Base-by-base conservation (phyloP, 768 basidiomycete genomes). In the Naematelia encephala region DNA sequence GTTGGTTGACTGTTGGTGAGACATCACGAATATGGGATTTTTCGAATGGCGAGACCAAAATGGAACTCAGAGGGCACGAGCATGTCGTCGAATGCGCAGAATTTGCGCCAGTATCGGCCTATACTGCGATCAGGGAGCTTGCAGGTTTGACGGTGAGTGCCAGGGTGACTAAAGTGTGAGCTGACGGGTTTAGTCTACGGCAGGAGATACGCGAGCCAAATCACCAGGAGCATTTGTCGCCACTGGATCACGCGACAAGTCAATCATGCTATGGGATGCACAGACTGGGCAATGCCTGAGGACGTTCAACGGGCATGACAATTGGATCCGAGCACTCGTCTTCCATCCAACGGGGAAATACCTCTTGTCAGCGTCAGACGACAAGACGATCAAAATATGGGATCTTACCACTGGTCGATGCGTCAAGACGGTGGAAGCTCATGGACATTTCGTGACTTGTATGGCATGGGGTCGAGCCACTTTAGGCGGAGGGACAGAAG, bases 261-360 rank as follows among this genome's bases (percentile, higher is more conserved):
- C 85, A 3, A 89, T 96, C 79, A 89, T 87, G 69, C 77, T 97
- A 16, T 97, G 92, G 92, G 92, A 96, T 69, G 82, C 85, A 0
- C 82, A 85, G 60, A 86, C 84, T 46, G 91, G 93, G 3, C 90
- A 90, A 75, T 82, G 89, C 75, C 76, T 92, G 45, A 82, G 86
- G 74, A 88, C 84, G 61, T 82, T 93, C 56, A 64, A 54, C 30
- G 77, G 77, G 2, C 75, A 94, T 70, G 90, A 92, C 76, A 90
- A 91, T 67, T 94, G 91, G 91, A 82, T 94, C 51, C 85, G 90
- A 57, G 88, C 86, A 0, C 81, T 94, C 45, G 85, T 88, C 16
- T 93, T 93, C 80, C 91, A 93, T 77, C 91, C 91, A 0, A 84
- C 84, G 10, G 91, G 91, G 14, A 92, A 92, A 76, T 87, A 85